These are phyloP conservation scores for Angophora floribunda DNA, from an alignment of 345 rosid genomes.

Conservation along the genomic window DNA sequence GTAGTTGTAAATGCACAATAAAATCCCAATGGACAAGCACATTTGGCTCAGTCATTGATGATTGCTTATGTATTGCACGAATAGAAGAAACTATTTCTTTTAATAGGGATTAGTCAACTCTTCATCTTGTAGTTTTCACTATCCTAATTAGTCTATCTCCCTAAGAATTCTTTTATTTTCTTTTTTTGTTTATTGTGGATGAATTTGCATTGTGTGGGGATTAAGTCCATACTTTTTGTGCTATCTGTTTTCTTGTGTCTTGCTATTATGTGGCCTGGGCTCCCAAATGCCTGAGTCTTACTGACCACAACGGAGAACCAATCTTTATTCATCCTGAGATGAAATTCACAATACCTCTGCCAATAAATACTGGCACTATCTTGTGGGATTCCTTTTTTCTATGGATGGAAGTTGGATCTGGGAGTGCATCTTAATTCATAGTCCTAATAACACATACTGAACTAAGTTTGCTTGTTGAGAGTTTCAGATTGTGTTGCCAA, in stretches of 20 bases:
- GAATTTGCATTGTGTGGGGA: background rate
- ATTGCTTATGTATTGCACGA: background rate
- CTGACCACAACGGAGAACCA: background rate
- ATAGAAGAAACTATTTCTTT: background rate
- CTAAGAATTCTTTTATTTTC: too few relatives aligned
- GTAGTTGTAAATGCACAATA: background rate
- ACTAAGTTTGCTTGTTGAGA: background rate
- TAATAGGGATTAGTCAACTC: background rate
- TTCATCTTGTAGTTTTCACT: background rate
- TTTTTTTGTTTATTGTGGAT: background rate
- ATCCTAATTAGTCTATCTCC: background rate
- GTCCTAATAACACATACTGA: background rate
- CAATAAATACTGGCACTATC: background rate
- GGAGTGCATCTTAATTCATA: background rate
- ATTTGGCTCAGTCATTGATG: background rate
- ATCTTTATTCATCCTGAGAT: too few relatives aligned
- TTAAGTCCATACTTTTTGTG: background rate
- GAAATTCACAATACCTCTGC: too few relatives aligned
- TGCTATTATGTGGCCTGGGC: too few relatives aligned
- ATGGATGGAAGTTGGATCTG: background rate
- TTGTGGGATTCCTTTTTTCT: background rate
- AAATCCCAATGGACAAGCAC: background rate
- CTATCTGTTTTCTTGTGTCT: background rate
- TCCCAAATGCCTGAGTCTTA: background rate
- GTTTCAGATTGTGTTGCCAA: background rate